A percentile compares a stretch with the other conserved stretches of the same genome.
phyloP scores from a whole-genome alignment of 2,329 filamentous ascomycete species.

The Pseudocercospora musae region DNA sequence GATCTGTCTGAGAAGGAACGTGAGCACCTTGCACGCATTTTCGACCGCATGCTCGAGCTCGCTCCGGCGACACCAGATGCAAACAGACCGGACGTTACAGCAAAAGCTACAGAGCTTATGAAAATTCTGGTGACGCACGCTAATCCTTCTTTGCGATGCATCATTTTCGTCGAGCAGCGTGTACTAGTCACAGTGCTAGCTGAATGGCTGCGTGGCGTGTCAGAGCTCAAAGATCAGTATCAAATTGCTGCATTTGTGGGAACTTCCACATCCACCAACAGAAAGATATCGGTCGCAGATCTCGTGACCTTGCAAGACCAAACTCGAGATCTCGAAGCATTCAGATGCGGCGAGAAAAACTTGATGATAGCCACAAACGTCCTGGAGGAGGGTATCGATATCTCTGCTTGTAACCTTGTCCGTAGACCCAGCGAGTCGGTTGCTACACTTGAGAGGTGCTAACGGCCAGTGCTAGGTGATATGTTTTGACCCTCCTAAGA shows the following conservation, averaged over 20 bases:
- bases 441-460: not conserved
- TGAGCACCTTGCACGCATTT: constrained; percentile 26
- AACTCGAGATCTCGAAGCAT: constrained; percentile 52
- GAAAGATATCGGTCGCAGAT: constrained; percentile 50
- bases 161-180: constrained; percentile 49
- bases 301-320: constrained; percentile 49
- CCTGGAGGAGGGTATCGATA: constrained; percentile 60
- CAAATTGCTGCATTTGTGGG: constrained; percentile 53
- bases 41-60: constrained; percentile 8
- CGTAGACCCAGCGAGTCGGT: not conserved
- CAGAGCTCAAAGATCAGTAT: constrained; percentile 35
- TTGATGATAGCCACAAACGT: constrained; percentile 58
- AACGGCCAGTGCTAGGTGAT: constrained; percentile 41
- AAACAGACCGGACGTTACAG: not conserved
- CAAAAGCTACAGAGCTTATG: constrained; percentile 31
- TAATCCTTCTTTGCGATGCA: constrained; percentile 36
- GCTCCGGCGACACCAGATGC: not conserved
- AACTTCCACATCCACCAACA: constrained; percentile 41
- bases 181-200: constrained; percentile 42
- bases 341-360: constrained; percentile 52
- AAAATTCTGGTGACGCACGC: constrained; percentile 38
- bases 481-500: constrained; percentile 60
- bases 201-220: constrained; percentile 19
- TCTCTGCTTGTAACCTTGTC: constrained; percentile 60
- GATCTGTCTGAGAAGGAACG: constrained; percentile 37